phyloP scores from a whole-genome alignment of 345 rosid species.

The Euphorbia tirucalli region DNA sequence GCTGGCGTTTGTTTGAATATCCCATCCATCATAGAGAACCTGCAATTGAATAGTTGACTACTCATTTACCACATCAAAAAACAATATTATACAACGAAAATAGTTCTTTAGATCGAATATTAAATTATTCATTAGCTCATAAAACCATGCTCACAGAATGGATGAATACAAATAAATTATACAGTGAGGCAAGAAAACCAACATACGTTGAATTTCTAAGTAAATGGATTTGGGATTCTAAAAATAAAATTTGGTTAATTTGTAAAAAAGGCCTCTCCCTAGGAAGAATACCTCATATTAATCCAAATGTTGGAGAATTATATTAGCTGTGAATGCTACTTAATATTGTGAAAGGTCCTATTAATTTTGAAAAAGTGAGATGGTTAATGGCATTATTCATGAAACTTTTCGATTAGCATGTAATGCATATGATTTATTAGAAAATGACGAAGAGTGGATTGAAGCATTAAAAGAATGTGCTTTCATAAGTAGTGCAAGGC shows the following conservation, averaged over 20 bases:
- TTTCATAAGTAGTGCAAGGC: rapidly evolving
- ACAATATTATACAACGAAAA: rapidly evolving
- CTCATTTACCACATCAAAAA: not conserved
- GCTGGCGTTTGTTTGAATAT: not conserved
- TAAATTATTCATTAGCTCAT: too few species aligned
- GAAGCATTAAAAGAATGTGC: not conserved
- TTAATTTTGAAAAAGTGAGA: not conserved
- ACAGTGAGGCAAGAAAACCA: not conserved
- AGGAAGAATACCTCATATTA: not conserved
- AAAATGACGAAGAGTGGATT: not conserved
- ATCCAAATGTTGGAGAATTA: not conserved
- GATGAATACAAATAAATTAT: not conserved
- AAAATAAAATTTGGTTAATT: not conserved
- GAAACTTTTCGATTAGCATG: not conserved
- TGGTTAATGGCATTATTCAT: rapidly evolving
- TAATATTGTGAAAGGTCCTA: not conserved
- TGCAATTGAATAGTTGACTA: not conserved
- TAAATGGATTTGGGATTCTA: not conserved
- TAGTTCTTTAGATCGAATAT: not conserved
- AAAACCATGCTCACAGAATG: not conserved
- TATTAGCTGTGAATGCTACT: not conserved
- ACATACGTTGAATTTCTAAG: not conserved
- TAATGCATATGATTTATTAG: not conserved
- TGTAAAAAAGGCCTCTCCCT: not conserved
- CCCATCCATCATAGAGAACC: not conserved